Evolutionary conservation across 257 asterid species (phyloP), one percentile per base, ranked within the genome.

Genomic region (Mitragyna speciosa): DNA sequence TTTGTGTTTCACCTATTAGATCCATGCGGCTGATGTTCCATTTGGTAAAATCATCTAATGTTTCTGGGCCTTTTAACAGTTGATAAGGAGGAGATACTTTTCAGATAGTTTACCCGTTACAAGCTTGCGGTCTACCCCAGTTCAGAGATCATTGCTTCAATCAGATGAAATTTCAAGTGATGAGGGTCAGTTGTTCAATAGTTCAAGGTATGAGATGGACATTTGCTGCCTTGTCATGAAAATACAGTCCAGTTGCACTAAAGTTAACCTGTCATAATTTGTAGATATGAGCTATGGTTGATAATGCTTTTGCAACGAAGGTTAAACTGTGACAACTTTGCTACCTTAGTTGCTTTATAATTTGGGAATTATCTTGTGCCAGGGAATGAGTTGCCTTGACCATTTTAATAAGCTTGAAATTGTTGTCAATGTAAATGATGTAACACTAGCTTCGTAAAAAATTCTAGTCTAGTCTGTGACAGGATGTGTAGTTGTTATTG

Each of bases 1-100:
- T 96, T 75, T 33, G 97, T 87, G 72, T 54, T 72, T 73, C 85
- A 67, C 66, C 84, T 64, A 36, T 72, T 73, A 10, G 39, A 63
- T 78, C 64, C 52, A 49, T 49, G 14, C 78, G 19, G 76, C 65
- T 73, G 1, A 65, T 19, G 24, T 61, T 48, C 15, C 70, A 71
- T 56, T 56, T 39, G 67, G 45, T 45, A 61, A 59, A 51, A 81
- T 80, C 51, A 72, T 78, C 80, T 88, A 80, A 76, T 63, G 24
- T 75, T 78, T 45, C 11, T n/a, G 80, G n/a, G 72, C 59, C 73
- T 77, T 20, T 77, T 48, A 84, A 85, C 88, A 96, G 99, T 89
- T 96, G 87, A 92, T 96, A 81, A 90, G 97, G 89, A 88, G 99
- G 87, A 92, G 99, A 86, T 96, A 96, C 89, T 96, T 94, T 89